Conservation (phyloP, 352 stramenopile genomes). For the Peronosclerospora sorghi region DNA sequence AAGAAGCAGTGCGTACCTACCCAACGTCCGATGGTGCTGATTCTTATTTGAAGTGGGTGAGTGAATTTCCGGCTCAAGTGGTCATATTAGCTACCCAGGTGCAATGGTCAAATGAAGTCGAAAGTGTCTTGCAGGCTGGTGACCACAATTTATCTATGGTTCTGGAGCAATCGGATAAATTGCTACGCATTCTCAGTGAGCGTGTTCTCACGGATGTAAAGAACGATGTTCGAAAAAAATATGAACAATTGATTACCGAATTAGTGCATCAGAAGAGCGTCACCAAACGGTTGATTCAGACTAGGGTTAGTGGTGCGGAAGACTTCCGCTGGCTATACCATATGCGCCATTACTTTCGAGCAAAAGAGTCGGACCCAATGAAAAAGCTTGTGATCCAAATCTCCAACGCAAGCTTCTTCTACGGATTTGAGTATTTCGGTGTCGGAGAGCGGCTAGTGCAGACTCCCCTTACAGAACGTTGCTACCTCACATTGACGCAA, state of each 20-base stretch:
- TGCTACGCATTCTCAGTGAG: conserved; percentile 94
- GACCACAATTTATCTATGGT: conserved; percentile 32
- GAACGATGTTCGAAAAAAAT: conserved; percentile 95
- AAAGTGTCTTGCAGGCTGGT: conserved; percentile 79
- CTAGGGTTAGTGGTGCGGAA: conserved; percentile 63
- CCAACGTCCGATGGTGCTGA: conserved; percentile 63
- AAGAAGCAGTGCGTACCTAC: conserved; percentile 85
- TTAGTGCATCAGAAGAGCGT: conserved; percentile 99
- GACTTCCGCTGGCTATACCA: conserved; percentile 99
- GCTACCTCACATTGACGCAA: conserved; percentile 99
- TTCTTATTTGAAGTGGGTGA: conserved; percentile 95
- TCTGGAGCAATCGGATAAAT: conserved; percentile 58
- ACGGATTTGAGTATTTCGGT: conserved; percentile 99
- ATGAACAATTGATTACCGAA: conserved; percentile 99
- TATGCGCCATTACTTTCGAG: conserved; percentile 96
- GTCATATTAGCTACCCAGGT: conserved; percentile 97
- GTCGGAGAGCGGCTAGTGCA: conserved; percentile 99
- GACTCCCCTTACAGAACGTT: conserved; percentile 98
- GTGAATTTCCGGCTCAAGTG: conserved; percentile 96
- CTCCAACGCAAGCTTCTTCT: conserved; percentile 97
- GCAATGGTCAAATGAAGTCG: conserved; percentile 93
- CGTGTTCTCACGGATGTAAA: conserved; percentile 92
- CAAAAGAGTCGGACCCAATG: conserved; percentile 64
- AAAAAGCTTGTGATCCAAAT: conserved; percentile 95
- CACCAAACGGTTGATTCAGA: conserved; percentile 86